Evolutionary conservation across 306 rosid species (phyloP).

Genomic region (Inga leiocalycina): DNA sequence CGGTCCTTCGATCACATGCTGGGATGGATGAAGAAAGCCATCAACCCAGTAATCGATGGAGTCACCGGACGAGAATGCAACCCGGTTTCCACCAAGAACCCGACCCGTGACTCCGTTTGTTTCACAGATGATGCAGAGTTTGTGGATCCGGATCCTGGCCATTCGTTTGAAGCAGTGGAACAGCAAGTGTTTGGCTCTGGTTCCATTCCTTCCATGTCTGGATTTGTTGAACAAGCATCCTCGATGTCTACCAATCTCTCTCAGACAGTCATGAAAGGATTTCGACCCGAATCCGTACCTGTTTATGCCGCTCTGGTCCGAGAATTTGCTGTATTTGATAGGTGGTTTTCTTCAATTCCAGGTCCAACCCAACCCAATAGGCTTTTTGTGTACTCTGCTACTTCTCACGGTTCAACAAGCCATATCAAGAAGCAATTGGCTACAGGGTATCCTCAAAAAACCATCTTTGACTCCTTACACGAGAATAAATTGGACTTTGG

Average conservation of each 20-base stretch:
- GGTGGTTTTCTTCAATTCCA: constrained; percentile 97
- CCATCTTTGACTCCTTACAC: constrained; percentile 86
- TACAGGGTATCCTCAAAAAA: constrained; percentile 88
- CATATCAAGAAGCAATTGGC: constrained; percentile 89
- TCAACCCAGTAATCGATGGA: constrained; percentile 76
- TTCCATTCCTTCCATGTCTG: constrained; percentile 83
- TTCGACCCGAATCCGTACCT: constrained; percentile 79
- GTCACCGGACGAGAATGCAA: constrained; percentile 94
- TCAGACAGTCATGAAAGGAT: constrained; percentile 93
- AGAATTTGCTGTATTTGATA: constrained; percentile 82
- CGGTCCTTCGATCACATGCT: constrained; percentile 83
- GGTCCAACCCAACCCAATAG: constrained; percentile 99
- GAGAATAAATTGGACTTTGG: constrained; percentile 74
- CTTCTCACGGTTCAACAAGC: constrained; percentile 96
- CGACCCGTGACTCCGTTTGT: constrained; percentile 58
- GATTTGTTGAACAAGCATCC: constrained; percentile 90
- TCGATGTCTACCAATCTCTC: constrained; percentile 79
- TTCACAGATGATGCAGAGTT: constrained; percentile 89
- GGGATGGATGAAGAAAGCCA: constrained; percentile 83
- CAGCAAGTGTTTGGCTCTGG: constrained; percentile 88
- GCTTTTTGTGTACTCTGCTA: constrained; percentile 93
- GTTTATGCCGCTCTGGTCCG: constrained; percentile 71
- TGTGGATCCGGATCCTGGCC: constrained; percentile 99
- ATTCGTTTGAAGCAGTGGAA: constrained; percentile 84
- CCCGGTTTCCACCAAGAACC: constrained; percentile 63